Conservation (phyloP, 1,284 basidiomycete species). For the Mycena citricolor region DNA sequence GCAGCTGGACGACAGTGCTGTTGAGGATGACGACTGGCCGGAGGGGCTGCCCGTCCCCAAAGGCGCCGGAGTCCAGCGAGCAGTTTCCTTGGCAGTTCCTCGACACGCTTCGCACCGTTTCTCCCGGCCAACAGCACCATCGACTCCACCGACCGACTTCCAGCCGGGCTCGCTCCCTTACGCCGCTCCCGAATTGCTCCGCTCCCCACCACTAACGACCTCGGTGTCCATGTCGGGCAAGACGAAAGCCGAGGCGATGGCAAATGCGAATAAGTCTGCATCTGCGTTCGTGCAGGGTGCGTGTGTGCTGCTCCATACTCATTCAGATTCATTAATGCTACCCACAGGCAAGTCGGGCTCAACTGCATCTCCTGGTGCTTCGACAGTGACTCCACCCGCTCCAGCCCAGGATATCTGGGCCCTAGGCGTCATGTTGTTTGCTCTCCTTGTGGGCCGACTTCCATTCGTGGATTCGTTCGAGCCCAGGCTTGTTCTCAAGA, state of each 20-base stretch:
- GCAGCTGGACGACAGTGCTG: constrained; percentile 60
- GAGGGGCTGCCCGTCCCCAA: constrained; percentile 10
- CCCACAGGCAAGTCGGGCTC: too few relatives aligned
- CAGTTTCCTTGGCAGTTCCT: constrained; percentile 36
- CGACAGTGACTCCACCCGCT: constrained; percentile 35
- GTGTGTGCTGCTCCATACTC: too few relatives aligned
- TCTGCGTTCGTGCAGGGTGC: constrained; percentile 23
- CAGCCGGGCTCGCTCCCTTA: constrained; percentile 90
- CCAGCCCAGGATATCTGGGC: constrained; percentile 95
- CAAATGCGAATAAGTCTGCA: constrained; percentile 25
- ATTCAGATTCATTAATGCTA: too few relatives aligned
- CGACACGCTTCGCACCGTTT: constrained; percentile 30
- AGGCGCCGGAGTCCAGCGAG: constrained; percentile 33
- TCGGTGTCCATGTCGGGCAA: constrained; percentile 19
- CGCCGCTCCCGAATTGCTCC: constrained; percentile 64
- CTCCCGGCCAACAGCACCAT: constrained; percentile 29
- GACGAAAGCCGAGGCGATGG: constrained; percentile 28
- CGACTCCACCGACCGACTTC: constrained; percentile 40
- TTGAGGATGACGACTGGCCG: constrained; percentile 40
- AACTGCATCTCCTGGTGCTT: too few relatives aligned
- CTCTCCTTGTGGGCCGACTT: constrained; percentile 75
- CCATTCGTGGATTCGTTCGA: constrained; percentile 89
- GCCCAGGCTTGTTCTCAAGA: constrained; percentile 87
- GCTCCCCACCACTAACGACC: constrained; percentile 28
- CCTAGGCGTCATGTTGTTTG: constrained; percentile 83